Evolutionary conservation across 2,329 filamentous ascomycete genomes (phyloP), one percentile per base, ranked within the genome.

Genomic region (Hymenoscyphus albidus): DNA sequence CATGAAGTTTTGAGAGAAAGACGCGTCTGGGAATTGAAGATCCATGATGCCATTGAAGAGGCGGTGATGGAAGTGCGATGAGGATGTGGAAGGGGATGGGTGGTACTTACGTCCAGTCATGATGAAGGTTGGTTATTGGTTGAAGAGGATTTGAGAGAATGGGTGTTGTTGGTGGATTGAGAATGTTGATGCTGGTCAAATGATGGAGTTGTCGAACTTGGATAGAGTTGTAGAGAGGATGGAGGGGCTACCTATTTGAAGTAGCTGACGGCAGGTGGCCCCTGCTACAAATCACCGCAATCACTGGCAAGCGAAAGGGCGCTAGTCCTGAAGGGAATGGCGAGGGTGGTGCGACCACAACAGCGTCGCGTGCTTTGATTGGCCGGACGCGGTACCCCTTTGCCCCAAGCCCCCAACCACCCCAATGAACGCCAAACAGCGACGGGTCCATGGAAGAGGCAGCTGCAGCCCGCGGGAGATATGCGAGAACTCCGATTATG

Each of bases 1-100:
- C 77, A 74, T 96, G 79, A 93, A 12, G 7, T 51, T 51, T 93
- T 76, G 93, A 97, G 78, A 27, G 27, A 2, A 27, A 27, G 27
- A 27, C 27, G 27, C 27, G 27, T 27, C 27, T 27, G 27, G 27
- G 27, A 27, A 27, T 27, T 27, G 27, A 27, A 27, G 27, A 27
- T 27, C 27, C 27, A 27, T 27, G 27, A 27, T 27, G 27, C 27
- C 27, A 27, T 27, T 27, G 27, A 35, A n/a, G 13, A 27, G 35
- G 44, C 27, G 54, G 32, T 62, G 59, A 55, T 39, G 40, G 38
- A 14, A 16, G 22, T 9, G n/a, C 3, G 54, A 57, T 57, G 27
- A 18, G 16, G 39, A 59, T 44, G 35, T 18, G 18, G 35, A 13
- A 22, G 35, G 32, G 32, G 38, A 22, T 54, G 65, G 58, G 61